These are phyloP conservation scores for Trichosporon ovoides DNA, from an alignment of 1,284 basidiomycete genomes.

Conservation along the genomic window DNA sequence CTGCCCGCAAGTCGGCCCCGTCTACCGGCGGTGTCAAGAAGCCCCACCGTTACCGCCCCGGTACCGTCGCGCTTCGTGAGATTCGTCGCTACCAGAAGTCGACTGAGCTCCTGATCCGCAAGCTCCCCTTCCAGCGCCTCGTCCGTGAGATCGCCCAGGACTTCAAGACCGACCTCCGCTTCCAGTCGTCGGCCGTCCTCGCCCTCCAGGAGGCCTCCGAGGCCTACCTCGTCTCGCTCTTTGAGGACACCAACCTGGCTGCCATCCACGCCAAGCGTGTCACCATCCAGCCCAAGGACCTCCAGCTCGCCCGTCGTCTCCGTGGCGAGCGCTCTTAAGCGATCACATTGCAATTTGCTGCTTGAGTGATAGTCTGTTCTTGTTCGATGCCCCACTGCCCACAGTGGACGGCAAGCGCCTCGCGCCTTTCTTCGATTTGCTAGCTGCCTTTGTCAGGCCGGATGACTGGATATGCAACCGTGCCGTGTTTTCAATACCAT, in stretches of 20 bases:
- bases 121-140: slow-evolving; percentile 86
- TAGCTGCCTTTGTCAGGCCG: slow-evolving; percentile 13
- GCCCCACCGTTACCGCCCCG: slow-evolving; percentile 58
- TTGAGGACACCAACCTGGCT: slow-evolving; percentile 69
- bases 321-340: slow-evolving; percentile 74
- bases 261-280: slow-evolving; percentile 90
- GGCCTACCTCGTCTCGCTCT: slow-evolving; percentile 86
- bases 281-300: slow-evolving; percentile 70
- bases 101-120: slow-evolving; percentile 85
- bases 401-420: background rate
- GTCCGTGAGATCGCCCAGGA: slow-evolving; percentile 66
- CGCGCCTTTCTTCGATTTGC: slow-evolving; percentile 20
- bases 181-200: slow-evolving; percentile 88
- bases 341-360: background rate
- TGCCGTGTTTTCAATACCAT: slow-evolving; percentile 8
- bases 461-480: slow-evolving; percentile 17
- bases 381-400: background rate
- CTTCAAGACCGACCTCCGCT: slow-evolving; percentile 80
- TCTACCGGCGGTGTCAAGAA: slow-evolving; percentile 58
- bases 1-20: slow-evolving; percentile 52
- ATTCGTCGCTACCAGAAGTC: slow-evolving; percentile 61
- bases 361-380: background rate
- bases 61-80: slow-evolving; percentile 56
- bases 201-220: slow-evolving; percentile 86
- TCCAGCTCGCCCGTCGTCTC: slow-evolving; percentile 70